Percentiles rank a stretch among this genome's conserved stretches.
These are phyloP conservation scores for Paulownia fortunei DNA, from an alignment of 257 asterid genomes.

Conservation along the genomic window DNA sequence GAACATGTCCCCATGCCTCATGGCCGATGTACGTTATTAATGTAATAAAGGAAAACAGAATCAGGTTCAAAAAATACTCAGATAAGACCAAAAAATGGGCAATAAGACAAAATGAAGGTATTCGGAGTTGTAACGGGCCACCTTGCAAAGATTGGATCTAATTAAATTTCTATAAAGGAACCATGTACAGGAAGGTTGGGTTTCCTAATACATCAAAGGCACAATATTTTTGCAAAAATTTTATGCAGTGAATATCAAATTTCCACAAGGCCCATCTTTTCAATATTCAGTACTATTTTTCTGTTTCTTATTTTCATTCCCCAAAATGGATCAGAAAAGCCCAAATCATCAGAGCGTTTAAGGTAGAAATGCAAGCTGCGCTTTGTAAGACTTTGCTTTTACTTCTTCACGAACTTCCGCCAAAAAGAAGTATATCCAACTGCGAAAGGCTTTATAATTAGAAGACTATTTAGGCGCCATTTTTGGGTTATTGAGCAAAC, in stretches of 20 bases:
- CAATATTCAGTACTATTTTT: not conserved
- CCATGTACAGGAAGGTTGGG: not conserved
- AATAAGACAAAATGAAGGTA: not conserved
- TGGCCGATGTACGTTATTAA: not conserved
- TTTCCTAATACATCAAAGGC: not conserved
- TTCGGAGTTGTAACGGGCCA: not conserved
- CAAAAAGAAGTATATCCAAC: not conserved
- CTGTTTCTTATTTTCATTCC: not conserved
- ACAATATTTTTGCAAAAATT: not conserved
- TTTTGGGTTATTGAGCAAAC: not conserved
- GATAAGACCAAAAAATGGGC: not conserved
- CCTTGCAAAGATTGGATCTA: not conserved
- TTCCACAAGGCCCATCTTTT: conserved; percentile 14
- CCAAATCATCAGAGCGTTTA: not conserved
- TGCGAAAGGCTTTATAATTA: not conserved
- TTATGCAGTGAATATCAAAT: not conserved
- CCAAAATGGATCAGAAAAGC: not conserved
- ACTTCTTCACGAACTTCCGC: not conserved
- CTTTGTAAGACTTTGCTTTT: not conserved
- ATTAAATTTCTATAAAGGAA: not conserved
- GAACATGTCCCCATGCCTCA: not conserved
- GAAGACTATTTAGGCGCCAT: not conserved
- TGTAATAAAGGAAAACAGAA: not conserved
- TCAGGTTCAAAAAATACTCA: not conserved
- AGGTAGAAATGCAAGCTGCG: conserved; percentile 2